phyloP scores from a whole-genome alignment of 441 rosid genomes.

The Adansonia gregorii region DNA sequence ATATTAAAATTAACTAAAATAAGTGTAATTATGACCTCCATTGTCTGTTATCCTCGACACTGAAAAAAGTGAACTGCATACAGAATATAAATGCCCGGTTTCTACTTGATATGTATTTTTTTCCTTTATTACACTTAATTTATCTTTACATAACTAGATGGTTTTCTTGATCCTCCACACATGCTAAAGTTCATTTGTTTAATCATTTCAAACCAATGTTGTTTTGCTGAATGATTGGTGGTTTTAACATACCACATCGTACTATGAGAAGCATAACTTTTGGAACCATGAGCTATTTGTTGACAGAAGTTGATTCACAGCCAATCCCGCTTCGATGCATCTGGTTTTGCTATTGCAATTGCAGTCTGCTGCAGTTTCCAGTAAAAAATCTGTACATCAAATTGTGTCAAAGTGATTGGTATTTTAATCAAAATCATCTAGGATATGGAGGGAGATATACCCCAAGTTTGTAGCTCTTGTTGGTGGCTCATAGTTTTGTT shows the following conservation, averaged over 20 bases:
- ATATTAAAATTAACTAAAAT: slow-evolving; percentile 2
- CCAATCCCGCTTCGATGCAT: slow-evolving; percentile 33
- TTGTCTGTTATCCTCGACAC: background rate
- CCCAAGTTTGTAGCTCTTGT: slow-evolving; percentile 53
- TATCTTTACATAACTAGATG: slow-evolving; percentile 41
- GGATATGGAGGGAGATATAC: slow-evolving; percentile 42
- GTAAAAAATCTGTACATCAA: slow-evolving; percentile 34
- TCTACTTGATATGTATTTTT: background rate
- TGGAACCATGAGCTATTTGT: slow-evolving; percentile 27
- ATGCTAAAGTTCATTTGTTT: slow-evolving; percentile 25
- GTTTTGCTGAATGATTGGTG: slow-evolving; percentile 38
- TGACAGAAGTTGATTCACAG: slow-evolving; percentile 34
- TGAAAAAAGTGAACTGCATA: slow-evolving; percentile 12
- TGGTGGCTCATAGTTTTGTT: slow-evolving; percentile 54
- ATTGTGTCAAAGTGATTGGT: slow-evolving; percentile 21
- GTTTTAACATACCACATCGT: slow-evolving; percentile 45
- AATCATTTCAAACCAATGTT: slow-evolving; percentile 39
- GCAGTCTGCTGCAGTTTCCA: slow-evolving; percentile 61
- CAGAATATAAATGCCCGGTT: slow-evolving; percentile 12
- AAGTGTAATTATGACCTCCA: background rate
- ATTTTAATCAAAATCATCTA: slow-evolving; percentile 6
- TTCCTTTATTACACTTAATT: slow-evolving; percentile 41
- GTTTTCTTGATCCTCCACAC: slow-evolving; percentile 34
- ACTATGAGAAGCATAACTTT: slow-evolving; percentile 41
- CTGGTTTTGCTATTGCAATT: slow-evolving; percentile 52